Conservation (phyloP, 345 rosid species). For the Gossypium australe region DNA sequence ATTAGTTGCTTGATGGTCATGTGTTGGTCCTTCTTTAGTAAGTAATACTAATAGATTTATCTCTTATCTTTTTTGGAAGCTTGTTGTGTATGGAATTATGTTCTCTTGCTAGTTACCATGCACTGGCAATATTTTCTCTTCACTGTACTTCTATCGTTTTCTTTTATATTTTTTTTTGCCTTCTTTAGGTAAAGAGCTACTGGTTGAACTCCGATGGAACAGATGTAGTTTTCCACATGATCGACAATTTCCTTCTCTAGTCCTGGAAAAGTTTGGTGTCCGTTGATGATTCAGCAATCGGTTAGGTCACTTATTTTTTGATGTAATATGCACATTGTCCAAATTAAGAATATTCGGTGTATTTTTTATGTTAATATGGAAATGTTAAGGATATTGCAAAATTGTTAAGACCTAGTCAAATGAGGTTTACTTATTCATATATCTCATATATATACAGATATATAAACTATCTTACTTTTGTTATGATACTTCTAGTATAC, state of each 20-base stretch:
- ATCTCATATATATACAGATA: background rate
- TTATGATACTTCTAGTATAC: slow-evolving; percentile 24
- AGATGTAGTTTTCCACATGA: slow-evolving; percentile 86
- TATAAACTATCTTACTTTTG: slow-evolving; percentile 3
- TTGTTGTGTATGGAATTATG: background rate
- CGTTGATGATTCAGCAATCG: slow-evolving; percentile 3
- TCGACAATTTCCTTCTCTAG: slow-evolving; percentile 77
- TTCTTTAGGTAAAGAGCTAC: slow-evolving; percentile 65
- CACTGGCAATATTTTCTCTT: background rate
- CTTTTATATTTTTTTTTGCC: background rate
- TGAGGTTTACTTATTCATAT: background rate
- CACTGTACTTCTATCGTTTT: background rate
- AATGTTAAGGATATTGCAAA: background rate
- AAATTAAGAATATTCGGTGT: slow-evolving; percentile 9
- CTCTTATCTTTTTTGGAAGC: background rate
- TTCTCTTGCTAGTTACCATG: background rate
- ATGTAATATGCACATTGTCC: slow-evolving; percentile 15
- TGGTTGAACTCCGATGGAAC: slow-evolving; percentile 93
- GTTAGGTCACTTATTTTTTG: slow-evolving; percentile 15
- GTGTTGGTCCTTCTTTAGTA: background rate
- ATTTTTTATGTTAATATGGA: slow-evolving; percentile 1
- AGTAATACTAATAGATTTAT: background rate
- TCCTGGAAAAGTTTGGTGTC: background rate
- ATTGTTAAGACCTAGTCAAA: slow-evolving; percentile 1
- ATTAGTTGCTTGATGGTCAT: background rate